Evolutionary conservation across 2,329 filamentous ascomycete species (phyloP), one percentile per base, ranked within the genome.

Genomic region (Cladophialophora chaetospira): DNA sequence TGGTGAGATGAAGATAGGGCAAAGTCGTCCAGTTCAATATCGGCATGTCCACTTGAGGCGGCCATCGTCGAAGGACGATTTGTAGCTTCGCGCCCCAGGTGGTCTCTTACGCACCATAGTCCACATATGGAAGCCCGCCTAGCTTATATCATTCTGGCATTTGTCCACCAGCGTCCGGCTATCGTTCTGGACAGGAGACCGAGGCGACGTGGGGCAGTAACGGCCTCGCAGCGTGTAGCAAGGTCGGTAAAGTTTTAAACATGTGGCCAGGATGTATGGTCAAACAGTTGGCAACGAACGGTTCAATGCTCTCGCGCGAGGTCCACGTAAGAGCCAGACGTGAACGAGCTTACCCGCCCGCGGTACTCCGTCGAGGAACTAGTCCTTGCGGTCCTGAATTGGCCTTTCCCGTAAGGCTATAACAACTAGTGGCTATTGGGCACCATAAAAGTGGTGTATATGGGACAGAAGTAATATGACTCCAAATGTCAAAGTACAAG

Each of bases 1-100:
- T 26, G 47, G 29, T 15, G 51, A 28, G 51, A 35, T 26, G 53
- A 38, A 26, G 38, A 55, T 8, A 46, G 21, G 2, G 44, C 43
- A 21, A 46, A 43, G 5, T 36, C 51, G 10, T 45, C 42, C 23
- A 54, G 42, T 17, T 54, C 33, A 26, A 47, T 19, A 6, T 23
- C 43, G n/a, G 23, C 29, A 36, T 47, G 15, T 26, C 25, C 23
- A n/a, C 13, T 13, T 8, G 21, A 13, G 15, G 25, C 3, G 17
- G 28, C 15, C 44, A 19, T 33, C 8, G 44, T 25, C 17, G 47
- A 26, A 25, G n/a, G 21, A 28, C 35, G 42, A 28, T 29, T 23
- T 17, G 35, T 19, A 29, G 13, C 13, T 36, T 15, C 13, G 25
- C 26, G 42, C 19, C 11, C 5, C n/a, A 43, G 15, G 40, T 3